These are phyloP conservation scores for Coniochaeta ligniaria DNA, from an alignment of 2,329 filamentous ascomycete genomes.

Conservation along the genomic window DNA sequence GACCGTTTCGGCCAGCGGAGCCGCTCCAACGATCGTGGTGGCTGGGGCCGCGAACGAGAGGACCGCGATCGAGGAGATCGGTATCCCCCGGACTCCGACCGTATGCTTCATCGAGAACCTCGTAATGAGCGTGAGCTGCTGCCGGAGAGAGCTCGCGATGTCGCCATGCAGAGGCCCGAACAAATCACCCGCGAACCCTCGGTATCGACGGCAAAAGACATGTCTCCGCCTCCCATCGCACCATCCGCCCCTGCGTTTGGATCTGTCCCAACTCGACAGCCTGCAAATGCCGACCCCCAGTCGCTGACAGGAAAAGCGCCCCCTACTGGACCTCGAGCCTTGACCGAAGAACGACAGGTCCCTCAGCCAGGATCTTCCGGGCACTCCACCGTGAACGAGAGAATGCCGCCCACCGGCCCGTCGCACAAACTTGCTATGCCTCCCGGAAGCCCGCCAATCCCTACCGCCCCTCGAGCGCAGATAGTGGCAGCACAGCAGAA, in stretches of 20 bases:
- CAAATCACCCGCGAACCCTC: slow-evolving; percentile 34
- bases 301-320: slow-evolving; percentile 37
- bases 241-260: slow-evolving; percentile 53
- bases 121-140: background rate
- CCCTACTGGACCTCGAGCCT: slow-evolving; percentile 45
- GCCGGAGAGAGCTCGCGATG: background rate
- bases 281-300: slow-evolving; percentile 25
- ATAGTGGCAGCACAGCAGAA: slow-evolving; percentile 24
- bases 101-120: slow-evolving; percentile 9
- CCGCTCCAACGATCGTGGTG: slow-evolving; percentile 50
- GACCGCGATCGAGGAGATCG: slow-evolving; percentile 42
- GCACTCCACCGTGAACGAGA: slow-evolving; percentile 32
- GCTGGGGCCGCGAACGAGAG: slow-evolving; percentile 46
- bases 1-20: slow-evolving; percentile 57
- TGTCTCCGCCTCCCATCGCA: slow-evolving; percentile 50
- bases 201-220: slow-evolving; percentile 37
- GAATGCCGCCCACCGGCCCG: slow-evolving; percentile 31
- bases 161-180: slow-evolving; percentile 17
- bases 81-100: slow-evolving; percentile 2
- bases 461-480: slow-evolving; percentile 46
- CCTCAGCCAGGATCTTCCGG: background rate
- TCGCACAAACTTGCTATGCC: slow-evolving; percentile 29
- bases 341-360: slow-evolving; percentile 35
- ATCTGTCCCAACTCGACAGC: slow-evolving; percentile 41
- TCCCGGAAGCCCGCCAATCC: slow-evolving; percentile 40